Conservation (phyloP, 2,329 filamentous ascomycete species). For the Fusarium buxicola region DNA sequence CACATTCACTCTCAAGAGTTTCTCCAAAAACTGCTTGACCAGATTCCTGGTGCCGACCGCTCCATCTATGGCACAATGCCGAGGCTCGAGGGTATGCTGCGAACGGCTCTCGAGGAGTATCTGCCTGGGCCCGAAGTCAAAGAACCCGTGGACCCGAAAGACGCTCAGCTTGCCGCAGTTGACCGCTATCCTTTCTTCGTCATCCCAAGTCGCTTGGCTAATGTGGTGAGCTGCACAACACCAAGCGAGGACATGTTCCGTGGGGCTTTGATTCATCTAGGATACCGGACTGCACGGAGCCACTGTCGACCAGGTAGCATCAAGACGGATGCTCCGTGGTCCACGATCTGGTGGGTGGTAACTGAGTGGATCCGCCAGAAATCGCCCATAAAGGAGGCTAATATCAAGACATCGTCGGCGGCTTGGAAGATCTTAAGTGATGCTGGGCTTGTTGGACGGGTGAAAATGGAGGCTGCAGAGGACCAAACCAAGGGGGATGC, state of each 20-base stretch:
- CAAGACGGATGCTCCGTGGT: slow-evolving; percentile 94
- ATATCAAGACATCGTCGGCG: slow-evolving; percentile 75
- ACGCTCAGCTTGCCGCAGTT: slow-evolving; percentile 68
- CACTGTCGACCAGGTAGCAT: slow-evolving; percentile 91
- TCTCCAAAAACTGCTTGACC: slow-evolving; percentile 80
- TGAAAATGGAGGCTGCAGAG: slow-evolving; percentile 44
- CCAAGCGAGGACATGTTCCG: slow-evolving; percentile 83
- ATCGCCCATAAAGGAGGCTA: slow-evolving; percentile 78
- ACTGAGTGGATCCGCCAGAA: slow-evolving; percentile 89
- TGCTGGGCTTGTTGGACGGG: slow-evolving; percentile 51
- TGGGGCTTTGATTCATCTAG: slow-evolving; percentile 83
- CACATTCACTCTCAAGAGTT: slow-evolving; percentile 88
- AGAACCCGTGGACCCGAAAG: slow-evolving; percentile 53
- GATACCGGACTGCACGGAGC: slow-evolving; percentile 85
- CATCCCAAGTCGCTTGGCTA: slow-evolving; percentile 78
- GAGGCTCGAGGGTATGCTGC: slow-evolving; percentile 91
- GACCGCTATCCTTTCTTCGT: slow-evolving; percentile 91
- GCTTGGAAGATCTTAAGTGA: slow-evolving; percentile 75
- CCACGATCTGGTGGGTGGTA: slow-evolving; percentile 91
- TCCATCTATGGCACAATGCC: slow-evolving; percentile 82
- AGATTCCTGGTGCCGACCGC: slow-evolving; percentile 74
- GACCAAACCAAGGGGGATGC: slow-evolving; percentile 37
- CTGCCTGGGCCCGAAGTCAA: slow-evolving; percentile 53
- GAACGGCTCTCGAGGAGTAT: slow-evolving; percentile 84
- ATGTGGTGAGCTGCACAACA: slow-evolving; percentile 81